A percentile compares a stretch with the other conserved stretches of the same genome.
phyloP scores from a whole-genome alignment of 371 early-diverging fungal species.

The Apophysomyces trapeziformis region DNA sequence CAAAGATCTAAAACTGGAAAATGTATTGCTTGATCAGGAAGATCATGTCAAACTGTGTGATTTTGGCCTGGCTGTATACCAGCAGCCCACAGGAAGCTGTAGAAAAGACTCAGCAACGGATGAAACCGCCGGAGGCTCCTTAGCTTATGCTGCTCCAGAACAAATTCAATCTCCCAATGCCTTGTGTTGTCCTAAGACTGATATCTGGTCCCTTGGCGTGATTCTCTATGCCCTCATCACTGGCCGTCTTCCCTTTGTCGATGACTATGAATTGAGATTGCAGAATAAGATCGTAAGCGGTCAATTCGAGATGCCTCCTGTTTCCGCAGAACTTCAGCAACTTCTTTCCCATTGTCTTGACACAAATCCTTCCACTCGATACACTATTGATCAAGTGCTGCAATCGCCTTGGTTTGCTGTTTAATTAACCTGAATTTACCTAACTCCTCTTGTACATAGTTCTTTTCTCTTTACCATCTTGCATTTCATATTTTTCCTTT shows the following conservation, averaged over 20 bases:
- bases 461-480: not conserved
- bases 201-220: conserved; percentile 85
- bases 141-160: conserved; percentile 80
- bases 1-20: conserved; percentile 91
- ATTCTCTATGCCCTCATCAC: conserved; percentile 73
- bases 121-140: conserved; percentile 59
- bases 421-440: conserved; percentile 2
- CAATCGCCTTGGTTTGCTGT: conserved; percentile 26
- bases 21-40: conserved; percentile 65
- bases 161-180: conserved; percentile 52
- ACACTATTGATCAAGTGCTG: conserved; percentile 24
- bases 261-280: conserved; percentile 72
- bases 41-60: conserved; percentile 76
- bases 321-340: conserved; percentile 20
- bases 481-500: not conserved
- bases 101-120: conserved; percentile 12
- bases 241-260: conserved; percentile 73
- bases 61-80: conserved; percentile 79
- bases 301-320: conserved; percentile 42
- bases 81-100: conserved; percentile 26
- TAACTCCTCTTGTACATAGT: conserved; percentile 14
- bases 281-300: conserved; percentile 63
- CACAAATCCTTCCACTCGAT: conserved; percentile 21
- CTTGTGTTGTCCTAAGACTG: conserved; percentile 56
- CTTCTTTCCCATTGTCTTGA: conserved; percentile 25